Base-by-base conservation (phyloP, 805 yeast species). In the Wickerhamiella azyma region DNA sequence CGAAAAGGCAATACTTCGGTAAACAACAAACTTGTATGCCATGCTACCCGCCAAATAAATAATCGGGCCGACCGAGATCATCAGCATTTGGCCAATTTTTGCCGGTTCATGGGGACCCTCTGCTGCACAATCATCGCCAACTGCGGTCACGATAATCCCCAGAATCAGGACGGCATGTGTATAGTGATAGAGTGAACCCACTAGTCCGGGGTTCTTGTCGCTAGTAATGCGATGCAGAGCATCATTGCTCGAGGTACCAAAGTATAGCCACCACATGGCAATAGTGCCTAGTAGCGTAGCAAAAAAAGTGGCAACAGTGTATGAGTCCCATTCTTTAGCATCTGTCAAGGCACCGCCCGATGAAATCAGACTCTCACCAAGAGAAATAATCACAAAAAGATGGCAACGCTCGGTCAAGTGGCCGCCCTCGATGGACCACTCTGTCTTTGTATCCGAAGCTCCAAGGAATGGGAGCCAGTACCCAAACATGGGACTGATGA, bases 211-310 rank as follows among this genome's bases (percentile, higher is more conserved):
- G 9, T 37, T 37, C 6, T 13, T 11, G 14, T 26, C 18, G 17
- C 10, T 21, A 2, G 40, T 37, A 29, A 37, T 37, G 5, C 40
- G 40, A 6, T 21, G 29, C 11, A 18, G 40, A 2, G 40, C 40
- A 10, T 37, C 40, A 8, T 5, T 37, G 18, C 26, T 37, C 9
- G 40, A 37, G 17, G 40, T 37, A 7, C 40, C 40, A 37, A 37
- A 37, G 28, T 37, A 37, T 4, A 37, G 40, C 40, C 40, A 37
- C 40, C 40, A 37, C 40, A 37, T 37, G 29, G 29, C 40, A 11
- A 37, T 37, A 18, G 40, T 37, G 2, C 40, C 40, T 4, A 37
- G 14, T 29, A 37, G 26, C 5, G 40, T 37, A 9, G 40, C 26
- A 9, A 37, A 37, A 14, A 37, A 37, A n/a, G 40, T 37, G 2